Conservation (phyloP, 345 rosid genomes). For the Rhizophora mangle region DNA sequence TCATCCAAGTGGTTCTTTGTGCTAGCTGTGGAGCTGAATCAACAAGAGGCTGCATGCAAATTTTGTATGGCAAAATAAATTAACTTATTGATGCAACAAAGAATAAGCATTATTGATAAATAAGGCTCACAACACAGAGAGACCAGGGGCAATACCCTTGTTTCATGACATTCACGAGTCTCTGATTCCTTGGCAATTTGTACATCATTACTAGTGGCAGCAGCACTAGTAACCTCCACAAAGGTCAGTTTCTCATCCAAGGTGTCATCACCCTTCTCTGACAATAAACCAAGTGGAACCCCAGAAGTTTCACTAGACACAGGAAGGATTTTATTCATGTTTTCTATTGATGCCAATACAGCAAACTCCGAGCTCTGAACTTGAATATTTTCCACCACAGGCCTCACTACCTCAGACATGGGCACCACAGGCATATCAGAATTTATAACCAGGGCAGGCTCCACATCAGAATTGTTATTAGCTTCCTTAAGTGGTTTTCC, state of each 20-base stretch:
- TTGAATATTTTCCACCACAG: constrained; percentile 14
- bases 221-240: constrained; percentile 3
- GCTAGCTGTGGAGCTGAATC: constrained; percentile 41
- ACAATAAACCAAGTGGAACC: constrained; percentile 6
- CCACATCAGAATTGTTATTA: constrained; percentile 28
- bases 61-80: constrained; percentile 11
- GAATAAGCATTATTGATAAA: not conserved
- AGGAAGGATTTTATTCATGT: constrained; percentile 7
- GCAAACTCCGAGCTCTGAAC: constrained; percentile 28
- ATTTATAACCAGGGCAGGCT: constrained; percentile 26
- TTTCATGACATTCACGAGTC: constrained; percentile 38
- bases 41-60: constrained; percentile 45
- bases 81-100: constrained; percentile 10
- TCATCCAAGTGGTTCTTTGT: constrained; percentile 60
- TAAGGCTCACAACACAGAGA: constrained; percentile 10
- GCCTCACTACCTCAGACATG: constrained; percentile 29
- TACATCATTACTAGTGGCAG: constrained; percentile 30
- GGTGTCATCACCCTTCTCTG: constrained; percentile 15
- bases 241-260: constrained; percentile 18
- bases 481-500: constrained; percentile 26
- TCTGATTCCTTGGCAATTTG: constrained; percentile 31
- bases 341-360: constrained; percentile 12
- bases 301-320: not conserved
- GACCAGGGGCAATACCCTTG: constrained; percentile 43
- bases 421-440: constrained; percentile 22